phyloP scores from a whole-genome alignment of 2,329 filamentous ascomycete species.

The Iodosphaeria phyllophila region DNA sequence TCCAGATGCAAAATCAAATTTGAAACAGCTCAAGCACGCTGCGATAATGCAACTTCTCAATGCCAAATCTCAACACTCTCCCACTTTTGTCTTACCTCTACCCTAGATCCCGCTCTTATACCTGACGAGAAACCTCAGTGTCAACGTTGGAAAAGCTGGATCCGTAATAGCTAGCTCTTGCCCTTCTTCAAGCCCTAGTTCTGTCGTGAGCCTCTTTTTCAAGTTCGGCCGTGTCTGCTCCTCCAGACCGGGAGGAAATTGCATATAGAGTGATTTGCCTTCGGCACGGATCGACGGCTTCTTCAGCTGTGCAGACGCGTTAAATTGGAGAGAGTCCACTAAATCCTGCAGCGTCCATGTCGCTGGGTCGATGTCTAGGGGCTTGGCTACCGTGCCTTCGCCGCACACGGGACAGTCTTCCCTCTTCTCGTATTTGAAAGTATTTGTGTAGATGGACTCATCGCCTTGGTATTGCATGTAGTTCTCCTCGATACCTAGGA shows the following conservation, averaged over 20 bases:
- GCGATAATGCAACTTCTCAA: too few relatives aligned
- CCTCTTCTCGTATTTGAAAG: slow-evolving; percentile 88
- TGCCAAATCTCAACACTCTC: too few relatives aligned
- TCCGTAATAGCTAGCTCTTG: slow-evolving; percentile 88
- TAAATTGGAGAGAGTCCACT: slow-evolving; percentile 63
- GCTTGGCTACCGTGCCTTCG: slow-evolving; percentile 58
- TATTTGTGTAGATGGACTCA: slow-evolving; percentile 91
- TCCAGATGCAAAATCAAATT: neutral
- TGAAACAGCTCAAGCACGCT: too few relatives aligned
- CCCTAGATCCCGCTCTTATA: too few relatives aligned
- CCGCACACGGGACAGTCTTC: slow-evolving; percentile 90
- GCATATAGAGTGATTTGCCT: slow-evolving; percentile 78
- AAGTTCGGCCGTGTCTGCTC: slow-evolving; percentile 73
- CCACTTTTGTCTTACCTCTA: too few relatives aligned
- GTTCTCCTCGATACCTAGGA: slow-evolving; percentile 60
- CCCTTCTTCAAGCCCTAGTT: slow-evolving; percentile 49
- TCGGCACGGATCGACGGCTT: slow-evolving; percentile 70
- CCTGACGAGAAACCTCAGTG: slow-evolving; percentile 35
- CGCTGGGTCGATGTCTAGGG: slow-evolving; percentile 50
- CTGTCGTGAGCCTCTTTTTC: slow-evolving; percentile 53
- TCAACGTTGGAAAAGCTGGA: slow-evolving; percentile 65
- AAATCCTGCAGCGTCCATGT: slow-evolving; percentile 69
- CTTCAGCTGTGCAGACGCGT: slow-evolving; percentile 84
- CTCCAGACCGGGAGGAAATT: slow-evolving; percentile 62
- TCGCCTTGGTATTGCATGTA: slow-evolving; percentile 99